These are phyloP conservation scores for Bassia scoparia DNA, from an alignment of 148 eudicot genomes.

Conservation along the genomic window DNA sequence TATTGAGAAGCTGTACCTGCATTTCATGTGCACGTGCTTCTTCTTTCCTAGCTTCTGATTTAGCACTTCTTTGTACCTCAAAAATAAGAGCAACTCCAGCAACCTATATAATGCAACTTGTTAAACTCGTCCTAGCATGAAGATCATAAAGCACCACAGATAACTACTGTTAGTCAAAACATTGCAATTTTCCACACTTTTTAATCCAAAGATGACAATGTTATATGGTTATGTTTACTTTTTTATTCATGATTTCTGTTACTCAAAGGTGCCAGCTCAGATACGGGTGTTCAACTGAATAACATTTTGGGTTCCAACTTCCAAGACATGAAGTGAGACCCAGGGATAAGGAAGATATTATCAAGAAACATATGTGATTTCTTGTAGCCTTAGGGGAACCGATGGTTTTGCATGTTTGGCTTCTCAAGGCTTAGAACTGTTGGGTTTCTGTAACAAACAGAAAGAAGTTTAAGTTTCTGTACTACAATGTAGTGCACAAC, in stretches of 20 bases:
- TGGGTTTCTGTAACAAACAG: not conserved
- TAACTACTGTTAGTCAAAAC: too few relatives aligned
- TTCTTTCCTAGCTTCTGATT: conserved; percentile 86
- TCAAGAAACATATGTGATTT: not conserved
- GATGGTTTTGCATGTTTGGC: not conserved
- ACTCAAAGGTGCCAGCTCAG: too few relatives aligned
- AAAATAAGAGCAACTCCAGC: conserved; percentile 73
- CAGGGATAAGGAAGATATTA: not conserved
- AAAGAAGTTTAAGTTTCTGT: not conserved
- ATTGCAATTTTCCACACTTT: too few relatives aligned
- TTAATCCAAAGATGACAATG: too few relatives aligned
- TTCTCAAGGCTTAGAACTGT: not conserved
- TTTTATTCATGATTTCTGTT: too few relatives aligned
- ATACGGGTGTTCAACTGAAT: too few relatives aligned
- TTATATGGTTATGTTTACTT: too few relatives aligned
- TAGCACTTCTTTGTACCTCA: conserved; percentile 87
- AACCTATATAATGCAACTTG: conserved; percentile 44
- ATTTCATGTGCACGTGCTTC: conserved; percentile 63
- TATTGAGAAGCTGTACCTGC: conserved; percentile 44
- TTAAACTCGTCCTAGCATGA: not conserved
- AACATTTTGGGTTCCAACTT: not conserved
- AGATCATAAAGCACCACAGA: not conserved
- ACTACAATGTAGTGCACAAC: not conserved
- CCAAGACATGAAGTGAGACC: not conserved
- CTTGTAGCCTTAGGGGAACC: not conserved